Conservation (phyloP, 345 rosid genomes). For the Dipteronia sinensis region DNA sequence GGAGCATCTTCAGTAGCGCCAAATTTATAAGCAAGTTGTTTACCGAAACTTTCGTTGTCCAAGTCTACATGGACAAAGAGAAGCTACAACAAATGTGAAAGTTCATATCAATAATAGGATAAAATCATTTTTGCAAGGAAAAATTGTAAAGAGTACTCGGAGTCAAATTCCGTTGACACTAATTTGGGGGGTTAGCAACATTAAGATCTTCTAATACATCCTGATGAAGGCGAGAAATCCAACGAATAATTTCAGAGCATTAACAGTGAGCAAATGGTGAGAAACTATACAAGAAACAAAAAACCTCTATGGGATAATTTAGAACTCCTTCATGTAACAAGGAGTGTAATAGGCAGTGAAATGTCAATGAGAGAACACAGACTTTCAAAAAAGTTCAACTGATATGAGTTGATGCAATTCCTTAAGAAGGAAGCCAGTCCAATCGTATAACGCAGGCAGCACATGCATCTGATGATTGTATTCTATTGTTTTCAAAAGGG, state of each 20-base stretch:
- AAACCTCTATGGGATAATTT: too few species aligned
- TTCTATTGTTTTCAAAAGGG: too few species aligned
- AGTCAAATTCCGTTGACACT: not conserved
- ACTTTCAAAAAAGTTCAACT: not conserved
- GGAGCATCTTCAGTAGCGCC: not conserved
- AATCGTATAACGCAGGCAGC: too few species aligned
- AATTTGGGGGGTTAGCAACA: not conserved
- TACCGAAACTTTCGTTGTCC: not conserved
- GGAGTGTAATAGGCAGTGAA: not conserved
- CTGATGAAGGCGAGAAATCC: not conserved
- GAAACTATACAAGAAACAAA: not conserved
- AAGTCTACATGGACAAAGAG: constrained; percentile 8
- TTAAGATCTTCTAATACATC: not conserved
- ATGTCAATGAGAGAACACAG: not conserved
- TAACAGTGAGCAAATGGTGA: not conserved
- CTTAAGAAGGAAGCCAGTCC: not conserved
- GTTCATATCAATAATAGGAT: not conserved
- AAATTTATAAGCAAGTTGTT: not conserved
- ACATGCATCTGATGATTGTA: too few species aligned
- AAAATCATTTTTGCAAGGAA: too few species aligned
- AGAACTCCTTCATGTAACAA: too few species aligned
- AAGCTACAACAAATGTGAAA: constrained; percentile 7
- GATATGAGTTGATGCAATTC: not conserved
- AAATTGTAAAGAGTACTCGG: not conserved
- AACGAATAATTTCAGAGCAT: not conserved